These are phyloP conservation scores for Boletus smithii DNA, from an alignment of 1,284 basidiomycete species.

Conservation along the genomic window DNA sequence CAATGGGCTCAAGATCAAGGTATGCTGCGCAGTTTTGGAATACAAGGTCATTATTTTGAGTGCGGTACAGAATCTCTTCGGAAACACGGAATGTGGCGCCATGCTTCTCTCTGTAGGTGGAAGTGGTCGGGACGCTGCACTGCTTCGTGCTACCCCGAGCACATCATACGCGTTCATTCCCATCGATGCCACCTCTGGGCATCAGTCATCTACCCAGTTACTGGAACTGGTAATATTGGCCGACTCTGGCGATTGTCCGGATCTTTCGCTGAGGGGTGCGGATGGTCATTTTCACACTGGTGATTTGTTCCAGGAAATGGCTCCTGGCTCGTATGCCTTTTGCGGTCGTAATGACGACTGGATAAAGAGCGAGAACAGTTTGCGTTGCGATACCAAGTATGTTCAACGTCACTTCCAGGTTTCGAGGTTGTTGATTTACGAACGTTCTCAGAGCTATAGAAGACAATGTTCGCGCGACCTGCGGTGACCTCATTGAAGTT, in stretches of 20 bases:
- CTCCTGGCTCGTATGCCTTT: constrained; percentile 54
- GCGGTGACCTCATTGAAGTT: constrained; percentile 52
- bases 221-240: constrained; percentile 63
- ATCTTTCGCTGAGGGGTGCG: constrained; percentile 49
- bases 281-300: constrained; percentile 74
- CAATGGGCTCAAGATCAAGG: constrained; percentile 55
- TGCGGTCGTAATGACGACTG: constrained; percentile 73
- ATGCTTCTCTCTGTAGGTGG: constrained; percentile 56
- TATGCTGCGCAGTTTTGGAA: constrained; percentile 31
- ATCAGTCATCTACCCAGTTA: constrained; percentile 51
- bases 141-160: constrained; percentile 53
- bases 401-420: constrained; percentile 10
- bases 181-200: constrained; percentile 40
- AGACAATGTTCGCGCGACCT: constrained; percentile 58
- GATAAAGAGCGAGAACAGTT: constrained; percentile 73
- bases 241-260: constrained; percentile 64
- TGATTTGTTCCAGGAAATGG: constrained; percentile 62
- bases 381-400: constrained; percentile 71
- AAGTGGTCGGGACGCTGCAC: constrained; percentile 41
- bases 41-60: constrained; percentile 9
- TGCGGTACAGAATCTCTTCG: constrained; percentile 56
- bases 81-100: constrained; percentile 67
- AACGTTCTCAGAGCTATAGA: constrained; percentile 53
- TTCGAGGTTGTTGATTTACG: constrained; percentile 8
- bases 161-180: constrained; percentile 60